A percentile compares a stretch with the other conserved stretches of the same genome.
Evolutionary conservation across 2,329 filamentous ascomycete species (phyloP).

Genomic region (Fusarium sp.): DNA sequence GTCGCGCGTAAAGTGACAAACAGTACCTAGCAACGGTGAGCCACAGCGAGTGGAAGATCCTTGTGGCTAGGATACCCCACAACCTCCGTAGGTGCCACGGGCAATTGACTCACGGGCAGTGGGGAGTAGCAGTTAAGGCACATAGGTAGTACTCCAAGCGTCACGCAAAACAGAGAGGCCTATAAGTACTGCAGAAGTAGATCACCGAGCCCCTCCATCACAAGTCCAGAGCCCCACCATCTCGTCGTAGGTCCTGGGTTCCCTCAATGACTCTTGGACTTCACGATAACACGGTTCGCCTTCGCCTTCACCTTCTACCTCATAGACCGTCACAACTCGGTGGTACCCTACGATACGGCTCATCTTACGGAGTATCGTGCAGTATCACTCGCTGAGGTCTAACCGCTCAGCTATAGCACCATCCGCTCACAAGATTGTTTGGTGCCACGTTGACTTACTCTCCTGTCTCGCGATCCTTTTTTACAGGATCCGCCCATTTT

Average conservation of each 20-base stretch:
- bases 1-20: constrained; percentile 53
- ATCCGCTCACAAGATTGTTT: constrained; percentile 2
- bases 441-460: constrained; percentile 26
- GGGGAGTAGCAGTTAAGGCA: neutral
- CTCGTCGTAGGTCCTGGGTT: constrained; percentile 10
- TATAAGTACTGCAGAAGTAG: neutral
- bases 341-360: constrained; percentile 6
- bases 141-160: neutral
- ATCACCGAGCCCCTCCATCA: constrained; percentile 32
- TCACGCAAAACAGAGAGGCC: no score
- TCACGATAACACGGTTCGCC: constrained; percentile 39
- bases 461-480: constrained; percentile 29
- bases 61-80: constrained; percentile 24
- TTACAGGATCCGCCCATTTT: constrained; percentile 30
- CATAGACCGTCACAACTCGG: constrained; percentile 1
- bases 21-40: neutral
- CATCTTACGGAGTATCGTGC: constrained; percentile 11
- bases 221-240: constrained; percentile 28
- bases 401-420: constrained; percentile 6
- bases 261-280: constrained; percentile 40
- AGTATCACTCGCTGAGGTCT: constrained; percentile 1
- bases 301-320: constrained; percentile 19
- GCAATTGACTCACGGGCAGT: constrained; percentile 33
- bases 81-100: neutral
- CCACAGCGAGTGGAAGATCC: constrained; percentile 24